These are phyloP conservation scores for Dioscorea zingiberensis DNA, from an alignment of 106 monocot genomes.

Conservation along the genomic window DNA sequence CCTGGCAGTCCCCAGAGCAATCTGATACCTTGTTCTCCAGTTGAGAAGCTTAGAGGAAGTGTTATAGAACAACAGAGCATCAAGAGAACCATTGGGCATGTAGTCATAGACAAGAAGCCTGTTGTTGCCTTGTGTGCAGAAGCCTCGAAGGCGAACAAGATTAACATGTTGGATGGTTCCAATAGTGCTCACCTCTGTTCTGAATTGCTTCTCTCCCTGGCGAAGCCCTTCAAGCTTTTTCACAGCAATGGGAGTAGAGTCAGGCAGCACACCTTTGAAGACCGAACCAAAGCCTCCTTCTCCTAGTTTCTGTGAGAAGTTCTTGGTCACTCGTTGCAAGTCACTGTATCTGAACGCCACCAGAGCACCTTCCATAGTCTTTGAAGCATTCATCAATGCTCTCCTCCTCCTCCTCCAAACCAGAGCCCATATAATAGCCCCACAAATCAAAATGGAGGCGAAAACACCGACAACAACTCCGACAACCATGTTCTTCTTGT, in stretches of 20 bases:
- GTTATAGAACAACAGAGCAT: constrained; percentile 6
- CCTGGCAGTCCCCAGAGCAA: constrained; percentile 24
- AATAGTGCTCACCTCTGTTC: constrained; percentile 33
- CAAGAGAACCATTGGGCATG: constrained; percentile 31
- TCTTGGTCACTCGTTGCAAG: constrained; percentile 26
- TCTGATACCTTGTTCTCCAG: constrained; percentile 31
- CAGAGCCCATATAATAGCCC: constrained; percentile 3
- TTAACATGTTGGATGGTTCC: constrained; percentile 36
- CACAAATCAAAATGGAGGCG: background rate
- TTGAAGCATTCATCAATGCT: background rate
- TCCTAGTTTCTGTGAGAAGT: constrained; percentile 38
- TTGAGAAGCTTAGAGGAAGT: background rate
- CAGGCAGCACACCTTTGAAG: constrained; percentile 23
- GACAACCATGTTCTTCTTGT: background rate
- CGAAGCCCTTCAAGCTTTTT: constrained; percentile 32
- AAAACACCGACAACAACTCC: background rate
- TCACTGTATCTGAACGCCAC: constrained; percentile 24
- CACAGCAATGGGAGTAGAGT: constrained; percentile 22
- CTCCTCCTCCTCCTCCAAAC: constrained; percentile 5
- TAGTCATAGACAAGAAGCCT: constrained; percentile 32
- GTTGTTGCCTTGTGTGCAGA: constrained; percentile 29
- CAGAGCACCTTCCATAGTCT: constrained; percentile 6
- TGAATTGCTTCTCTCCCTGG: constrained; percentile 48
- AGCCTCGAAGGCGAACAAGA: constrained; percentile 32
- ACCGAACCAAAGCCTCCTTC: constrained; percentile 36